Evolutionary conservation across 495 filamentous ascomycete species (phyloP).

Genomic region (Cryomyces minteri): DNA sequence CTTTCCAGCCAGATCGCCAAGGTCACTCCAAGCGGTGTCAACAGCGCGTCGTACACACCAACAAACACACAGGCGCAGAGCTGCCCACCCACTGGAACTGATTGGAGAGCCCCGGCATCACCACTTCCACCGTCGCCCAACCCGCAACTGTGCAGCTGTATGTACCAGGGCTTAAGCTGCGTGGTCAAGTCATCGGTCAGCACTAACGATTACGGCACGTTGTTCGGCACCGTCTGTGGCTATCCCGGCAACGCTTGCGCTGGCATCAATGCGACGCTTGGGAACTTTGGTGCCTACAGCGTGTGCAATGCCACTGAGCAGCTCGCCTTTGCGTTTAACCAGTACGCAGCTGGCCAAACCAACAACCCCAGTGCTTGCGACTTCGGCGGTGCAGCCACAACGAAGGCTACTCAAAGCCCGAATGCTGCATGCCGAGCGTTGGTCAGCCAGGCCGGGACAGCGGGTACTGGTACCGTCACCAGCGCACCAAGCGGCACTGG

Average conservation of each 20-base stretch:
- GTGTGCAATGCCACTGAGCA: conserved; percentile 70
- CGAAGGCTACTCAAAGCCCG: conserved; percentile 23
- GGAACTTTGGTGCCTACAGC: conserved; percentile 71
- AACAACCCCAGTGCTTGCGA: conserved; percentile 42
- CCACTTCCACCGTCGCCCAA: conserved; percentile 70
- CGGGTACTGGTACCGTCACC: conserved; percentile 46
- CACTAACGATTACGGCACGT: conserved; percentile 33
- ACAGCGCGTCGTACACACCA: conserved; percentile 50
- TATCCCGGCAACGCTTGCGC: conserved; percentile 34
- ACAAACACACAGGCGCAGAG: conserved; percentile 52
- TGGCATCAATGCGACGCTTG: conserved; percentile 60
- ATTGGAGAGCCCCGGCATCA: conserved; percentile 48
- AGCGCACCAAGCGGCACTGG: conserved; percentile 29
- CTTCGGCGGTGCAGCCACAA: conserved; percentile 48
- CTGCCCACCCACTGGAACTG: conserved; percentile 46
- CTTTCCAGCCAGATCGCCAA: conserved; percentile 52
- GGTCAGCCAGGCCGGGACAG: conserved; percentile 39
- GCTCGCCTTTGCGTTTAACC: conserved; percentile 64
- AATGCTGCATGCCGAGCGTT: conserved; percentile 34
- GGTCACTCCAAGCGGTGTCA: conserved; percentile 44
- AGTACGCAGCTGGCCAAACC: conserved; percentile 44
- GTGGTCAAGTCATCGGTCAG: conserved; percentile 32
- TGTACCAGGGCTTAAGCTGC: conserved; percentile 53
- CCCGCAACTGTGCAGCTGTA: conserved; percentile 57
- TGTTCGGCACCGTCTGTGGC: conserved; percentile 65